Percentiles rank a stretch among this genome's conserved stretches.
Conservation (phyloP, 2,329 filamentous ascomycete species). For the Xylariaceae sp. region DNA sequence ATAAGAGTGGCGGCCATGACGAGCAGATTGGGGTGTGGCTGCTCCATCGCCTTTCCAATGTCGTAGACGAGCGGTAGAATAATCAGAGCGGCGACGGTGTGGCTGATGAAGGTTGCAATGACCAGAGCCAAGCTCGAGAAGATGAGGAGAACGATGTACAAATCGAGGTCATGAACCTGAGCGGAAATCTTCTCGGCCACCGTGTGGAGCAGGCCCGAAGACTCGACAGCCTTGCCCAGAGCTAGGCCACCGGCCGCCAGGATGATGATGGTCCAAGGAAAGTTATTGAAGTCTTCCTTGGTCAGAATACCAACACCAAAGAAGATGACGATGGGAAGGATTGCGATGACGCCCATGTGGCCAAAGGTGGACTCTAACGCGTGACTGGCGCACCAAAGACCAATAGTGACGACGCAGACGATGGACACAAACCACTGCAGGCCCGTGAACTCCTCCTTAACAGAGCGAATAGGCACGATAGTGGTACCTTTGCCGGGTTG, state of each 20-base stretch:
- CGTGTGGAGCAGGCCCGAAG: constrained; percentile 85
- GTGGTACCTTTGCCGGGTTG: constrained; percentile 79
- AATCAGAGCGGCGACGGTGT: constrained; percentile 94
- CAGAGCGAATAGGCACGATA: constrained; percentile 85
- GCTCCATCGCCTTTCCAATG: constrained; percentile 79
- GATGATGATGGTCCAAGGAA: constrained; percentile 99
- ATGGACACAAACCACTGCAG: constrained; percentile 90
- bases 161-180: constrained; percentile 70
- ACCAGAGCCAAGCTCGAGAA: constrained; percentile 84
- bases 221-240: constrained; percentile 90
- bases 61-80: constrained; percentile 86
- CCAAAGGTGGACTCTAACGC: constrained; percentile 85
- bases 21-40: constrained; percentile 89
- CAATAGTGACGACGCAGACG: constrained; percentile 80
- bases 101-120: constrained; percentile 95
- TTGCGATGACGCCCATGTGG: constrained; percentile 97
- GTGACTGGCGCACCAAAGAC: constrained; percentile 88
- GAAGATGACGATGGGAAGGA: constrained; percentile 92
- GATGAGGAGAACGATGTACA: constrained; percentile 84
- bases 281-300: constrained; percentile 99
- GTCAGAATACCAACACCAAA: constrained; percentile 95
- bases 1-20: constrained; percentile 96
- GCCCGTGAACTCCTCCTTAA: constrained; percentile 84
- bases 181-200: constrained; percentile 76
- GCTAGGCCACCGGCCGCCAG: constrained; percentile 90